Conservation (phyloP, 805 yeast species). For the Cephaloascus albidus region DNA sequence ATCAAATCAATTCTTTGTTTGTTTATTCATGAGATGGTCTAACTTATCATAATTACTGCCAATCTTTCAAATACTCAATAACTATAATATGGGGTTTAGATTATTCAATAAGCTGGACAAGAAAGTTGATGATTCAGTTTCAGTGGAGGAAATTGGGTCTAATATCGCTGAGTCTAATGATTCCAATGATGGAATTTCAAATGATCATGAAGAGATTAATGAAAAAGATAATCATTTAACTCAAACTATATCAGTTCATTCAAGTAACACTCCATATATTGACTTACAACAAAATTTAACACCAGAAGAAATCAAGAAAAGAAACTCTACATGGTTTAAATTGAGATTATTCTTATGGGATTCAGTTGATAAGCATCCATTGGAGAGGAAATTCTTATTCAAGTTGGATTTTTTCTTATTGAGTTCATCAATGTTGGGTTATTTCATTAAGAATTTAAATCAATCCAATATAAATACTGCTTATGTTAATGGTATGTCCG, state of each 20-base stretch:
- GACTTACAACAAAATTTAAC: conserved; percentile 12
- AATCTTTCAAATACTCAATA: no score
- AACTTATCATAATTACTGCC: no score
- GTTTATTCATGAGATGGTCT: no score
- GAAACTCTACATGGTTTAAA: neutral
- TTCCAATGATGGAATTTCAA: no score
- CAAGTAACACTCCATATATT: conserved; percentile 10
- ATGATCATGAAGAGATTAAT: neutral
- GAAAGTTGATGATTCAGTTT: no score
- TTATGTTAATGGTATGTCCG: conserved; percentile 37
- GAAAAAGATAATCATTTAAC: neutral
- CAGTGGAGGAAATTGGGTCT: no score
- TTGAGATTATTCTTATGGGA: conserved; percentile 17
- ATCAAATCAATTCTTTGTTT: no score
- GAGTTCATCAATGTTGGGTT: conserved; percentile 19
- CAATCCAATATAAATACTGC: conserved; percentile 30
- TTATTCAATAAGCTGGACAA: no score
- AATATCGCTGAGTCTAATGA: no score
- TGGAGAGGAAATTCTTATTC: conserved; percentile 20
- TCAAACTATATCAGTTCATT: neutral
- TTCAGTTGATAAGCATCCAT: conserved; percentile 25
- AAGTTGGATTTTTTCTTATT: conserved; percentile 24
- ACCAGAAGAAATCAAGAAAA: conserved; percentile 3
- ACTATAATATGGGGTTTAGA: no score
- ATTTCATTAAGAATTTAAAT: conserved; percentile 2